Evolutionary conservation across 1,284 basidiomycete genomes (phyloP).

Genomic region (Heterobasidion parviporum): DNA sequence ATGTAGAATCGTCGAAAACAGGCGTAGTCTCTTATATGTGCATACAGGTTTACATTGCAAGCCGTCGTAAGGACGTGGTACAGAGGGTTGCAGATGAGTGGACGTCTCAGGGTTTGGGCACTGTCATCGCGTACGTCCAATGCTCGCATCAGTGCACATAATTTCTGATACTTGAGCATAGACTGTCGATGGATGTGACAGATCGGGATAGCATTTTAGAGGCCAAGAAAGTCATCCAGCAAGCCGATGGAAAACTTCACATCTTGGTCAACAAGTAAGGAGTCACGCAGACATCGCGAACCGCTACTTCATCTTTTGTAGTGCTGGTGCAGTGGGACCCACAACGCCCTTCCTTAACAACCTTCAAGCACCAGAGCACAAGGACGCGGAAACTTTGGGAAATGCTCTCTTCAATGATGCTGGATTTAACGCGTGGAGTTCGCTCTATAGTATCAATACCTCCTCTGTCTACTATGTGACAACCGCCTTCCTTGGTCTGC

Average conservation of each 20-base stretch:
- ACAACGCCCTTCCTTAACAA: conserved; percentile 48
- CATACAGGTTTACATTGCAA: conserved; percentile 58
- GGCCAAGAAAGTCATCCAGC: conserved; percentile 43
- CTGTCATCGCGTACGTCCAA: conserved; percentile 48
- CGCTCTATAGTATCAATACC: conserved; percentile 57
- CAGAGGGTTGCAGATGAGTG: conserved; percentile 43
- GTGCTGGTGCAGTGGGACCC: conserved; percentile 68
- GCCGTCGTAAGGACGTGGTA: conserved; percentile 56
- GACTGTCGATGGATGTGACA: conserved; percentile 64
- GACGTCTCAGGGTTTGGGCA: conserved; percentile 29
- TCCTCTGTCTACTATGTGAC: conserved; percentile 70
- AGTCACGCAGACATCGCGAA: neutral
- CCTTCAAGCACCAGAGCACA: conserved; percentile 44
- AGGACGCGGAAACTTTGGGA: conserved; percentile 54
- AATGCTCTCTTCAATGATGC: conserved; percentile 61
- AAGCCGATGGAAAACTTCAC: conserved; percentile 64
- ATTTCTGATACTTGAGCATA: conserved; percentile 18
- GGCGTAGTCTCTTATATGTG: neutral
- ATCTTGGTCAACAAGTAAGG: conserved; percentile 75
- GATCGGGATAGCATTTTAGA: conserved; percentile 56
- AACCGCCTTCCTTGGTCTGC: conserved; percentile 65
- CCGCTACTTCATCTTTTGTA: conserved; percentile 18
- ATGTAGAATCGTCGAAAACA: neutral
- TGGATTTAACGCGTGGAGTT: conserved; percentile 51
- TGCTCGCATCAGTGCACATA: neutral